These are phyloP conservation scores for Aquilaria agallochum DNA, from an alignment of 441 rosid genomes.

Conservation along the genomic window DNA sequence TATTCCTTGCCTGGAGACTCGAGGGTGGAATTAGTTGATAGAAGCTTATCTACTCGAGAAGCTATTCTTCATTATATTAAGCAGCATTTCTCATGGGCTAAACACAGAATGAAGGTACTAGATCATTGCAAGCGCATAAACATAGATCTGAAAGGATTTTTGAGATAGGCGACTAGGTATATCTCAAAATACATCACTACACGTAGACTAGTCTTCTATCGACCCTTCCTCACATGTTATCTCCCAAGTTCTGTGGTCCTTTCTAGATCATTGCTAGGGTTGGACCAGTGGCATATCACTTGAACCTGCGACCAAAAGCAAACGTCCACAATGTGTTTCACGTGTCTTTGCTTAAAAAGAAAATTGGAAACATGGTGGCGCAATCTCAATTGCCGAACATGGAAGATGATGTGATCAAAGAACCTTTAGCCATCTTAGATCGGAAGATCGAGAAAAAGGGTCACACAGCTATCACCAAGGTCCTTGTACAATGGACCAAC, in stretches of 20 bases:
- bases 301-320: neutral
- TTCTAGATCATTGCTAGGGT: neutral
- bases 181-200: neutral
- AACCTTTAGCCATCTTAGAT: neutral
- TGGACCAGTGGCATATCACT: neutral
- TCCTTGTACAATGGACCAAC: neutral
- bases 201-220: neutral
- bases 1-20: neutral
- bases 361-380: neutral
- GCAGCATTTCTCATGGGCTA: neutral
- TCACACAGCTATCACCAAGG: neutral
- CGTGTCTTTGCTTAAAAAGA: neutral
- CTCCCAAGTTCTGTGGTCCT: neutral
- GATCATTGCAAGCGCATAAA: neutral
- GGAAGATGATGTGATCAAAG: neutral
- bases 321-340: too few relatives aligned
- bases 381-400: neutral
- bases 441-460: neutral
- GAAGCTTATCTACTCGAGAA: neutral
- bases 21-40: neutral
- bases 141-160: neutral
- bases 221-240: neutral
- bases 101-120: neutral
- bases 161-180: neutral
- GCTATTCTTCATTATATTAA: neutral